Percentiles rank a stretch among this genome's conserved stretches.
Conservation (phyloP, 495 filamentous ascomycete species). For the Monascus purpureus region DNA sequence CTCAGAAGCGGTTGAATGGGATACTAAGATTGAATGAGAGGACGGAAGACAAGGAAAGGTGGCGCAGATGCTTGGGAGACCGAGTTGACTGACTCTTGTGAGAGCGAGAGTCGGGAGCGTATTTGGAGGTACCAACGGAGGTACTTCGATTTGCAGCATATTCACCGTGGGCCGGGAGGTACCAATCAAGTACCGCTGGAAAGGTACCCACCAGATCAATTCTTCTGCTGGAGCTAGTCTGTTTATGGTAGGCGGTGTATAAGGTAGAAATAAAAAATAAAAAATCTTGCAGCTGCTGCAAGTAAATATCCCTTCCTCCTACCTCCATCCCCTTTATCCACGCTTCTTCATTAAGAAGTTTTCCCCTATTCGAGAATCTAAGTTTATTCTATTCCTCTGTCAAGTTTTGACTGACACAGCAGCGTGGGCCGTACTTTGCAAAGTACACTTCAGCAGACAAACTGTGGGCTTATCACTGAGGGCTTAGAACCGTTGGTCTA, state of each 20-base stretch:
- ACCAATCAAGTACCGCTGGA: not conserved
- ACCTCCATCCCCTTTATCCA: not conserved
- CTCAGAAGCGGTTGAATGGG: not conserved
- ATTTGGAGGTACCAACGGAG: too few species aligned
- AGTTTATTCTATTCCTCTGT: not conserved
- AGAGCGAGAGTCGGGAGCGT: too few species aligned
- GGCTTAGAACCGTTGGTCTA: constrained; percentile 36
- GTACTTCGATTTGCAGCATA: not conserved
- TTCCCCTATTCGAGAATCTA: not conserved
- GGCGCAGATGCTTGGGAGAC: too few species aligned
- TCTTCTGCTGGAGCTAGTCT: too few species aligned
- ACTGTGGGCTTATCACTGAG: constrained; percentile 34
- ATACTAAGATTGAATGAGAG: too few species aligned
- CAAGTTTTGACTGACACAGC: constrained; percentile 18
- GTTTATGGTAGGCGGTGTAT: constrained; percentile 20
- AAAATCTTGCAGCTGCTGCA: constrained; percentile 17
- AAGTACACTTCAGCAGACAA: constrained; percentile 32
- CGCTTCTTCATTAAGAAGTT: constrained; percentile 1
- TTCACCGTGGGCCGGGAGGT: not conserved
- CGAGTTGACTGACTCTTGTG: too few species aligned
- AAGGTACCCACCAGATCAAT: constrained; percentile 9
- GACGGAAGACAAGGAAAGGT: too few species aligned
- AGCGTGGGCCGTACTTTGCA: constrained; percentile 25
- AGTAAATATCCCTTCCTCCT: constrained; percentile 14
- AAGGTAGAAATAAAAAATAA: too few species aligned